Base-by-base conservation (phyloP, 768 basidiomycete genomes). In the Pholiota conissans region DNA sequence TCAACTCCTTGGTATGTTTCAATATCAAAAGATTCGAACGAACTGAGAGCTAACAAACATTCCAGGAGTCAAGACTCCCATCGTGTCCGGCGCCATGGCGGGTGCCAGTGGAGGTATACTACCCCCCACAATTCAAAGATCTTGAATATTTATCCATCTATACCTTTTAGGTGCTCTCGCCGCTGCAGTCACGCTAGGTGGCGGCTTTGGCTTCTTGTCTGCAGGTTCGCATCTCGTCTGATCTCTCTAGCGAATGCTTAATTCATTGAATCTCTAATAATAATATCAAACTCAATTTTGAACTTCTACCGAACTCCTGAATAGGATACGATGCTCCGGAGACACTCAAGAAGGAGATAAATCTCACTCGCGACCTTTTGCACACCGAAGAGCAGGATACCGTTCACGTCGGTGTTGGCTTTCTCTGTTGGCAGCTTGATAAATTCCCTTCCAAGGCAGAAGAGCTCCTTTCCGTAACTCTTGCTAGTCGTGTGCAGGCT, bases 201-300 rank as follows among this genome's bases (percentile, higher is more conserved):
- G 92, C 20, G 91, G 87, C 14, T 86, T 92, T 55, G 91, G 89
- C 1, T 91, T 93, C 68, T 62, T 91, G 0, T 77, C 83, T n/a
- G 78, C 83, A 70, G 86, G 89, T 85, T 55, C 34, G 68, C 37
- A 45, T 49, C 30, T 2, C n/a, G n/a, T n/a, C n/a, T n/a, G n/a
- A 63, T 40, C 42, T n/a, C 30, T 51, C 37, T 35, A 22, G 16
- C 18, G 22, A 20, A 45, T 45, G 42, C 22, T 55, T 49, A 28
- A 40, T 49, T 29, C 28, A 61, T 55, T 54, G 49, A 56, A 59
- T 37, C 24, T 52, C 32, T 58, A n/a, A n/a, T n/a, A n/a, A n/a
- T n/a, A 9, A 35, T 37, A 46, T 30, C 34, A 30, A 49, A 39
- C 54, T 49, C 86, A 22, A 18, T 55, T 45, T 28, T 30, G 26